Evolutionary conservation across 1,284 basidiomycete species (phyloP).

Genomic region (Hemileia vastatrix): DNA sequence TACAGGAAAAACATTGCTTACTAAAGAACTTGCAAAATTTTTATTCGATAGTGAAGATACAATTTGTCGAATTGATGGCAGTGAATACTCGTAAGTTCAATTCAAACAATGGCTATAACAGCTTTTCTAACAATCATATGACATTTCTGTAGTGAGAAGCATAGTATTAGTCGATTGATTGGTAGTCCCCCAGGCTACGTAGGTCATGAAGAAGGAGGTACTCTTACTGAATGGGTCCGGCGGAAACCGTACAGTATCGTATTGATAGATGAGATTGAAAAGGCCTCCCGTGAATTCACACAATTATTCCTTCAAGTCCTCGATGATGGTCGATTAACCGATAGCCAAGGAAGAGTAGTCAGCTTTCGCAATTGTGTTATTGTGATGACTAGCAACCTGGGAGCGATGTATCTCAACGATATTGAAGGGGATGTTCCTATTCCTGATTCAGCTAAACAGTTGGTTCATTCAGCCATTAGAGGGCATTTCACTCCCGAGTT

Average conservation of each 20-base stretch:
- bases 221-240: conserved; percentile 50
- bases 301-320: conserved; percentile 54
- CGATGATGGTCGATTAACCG: conserved; percentile 52
- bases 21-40: conserved; percentile 48
- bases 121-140: neutral
- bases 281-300: conserved; percentile 52
- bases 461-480: conserved; percentile 50
- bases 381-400: conserved; percentile 52
- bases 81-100: conserved; percentile 38
- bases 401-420: conserved; percentile 49
- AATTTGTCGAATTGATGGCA: conserved; percentile 53
- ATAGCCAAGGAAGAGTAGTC: conserved; percentile 45
- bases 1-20: conserved; percentile 53
- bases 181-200: conserved; percentile 62
- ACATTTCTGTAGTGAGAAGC: conserved; percentile 47
- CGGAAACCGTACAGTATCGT: conserved; percentile 49
- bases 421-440: conserved; percentile 5
- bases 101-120: conserved; percentile 30
- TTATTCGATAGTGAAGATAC: conserved; percentile 52
- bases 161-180: conserved; percentile 51
- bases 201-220: conserved; percentile 82
- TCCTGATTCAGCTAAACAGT: conserved; percentile 37
- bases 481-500: conserved; percentile 53
- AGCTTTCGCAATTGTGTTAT: conserved; percentile 35
- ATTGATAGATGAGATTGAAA: conserved; percentile 48